phyloP scores from a whole-genome alignment of 768 basidiomycete genomes.

The Pholiota conissans region DNA sequence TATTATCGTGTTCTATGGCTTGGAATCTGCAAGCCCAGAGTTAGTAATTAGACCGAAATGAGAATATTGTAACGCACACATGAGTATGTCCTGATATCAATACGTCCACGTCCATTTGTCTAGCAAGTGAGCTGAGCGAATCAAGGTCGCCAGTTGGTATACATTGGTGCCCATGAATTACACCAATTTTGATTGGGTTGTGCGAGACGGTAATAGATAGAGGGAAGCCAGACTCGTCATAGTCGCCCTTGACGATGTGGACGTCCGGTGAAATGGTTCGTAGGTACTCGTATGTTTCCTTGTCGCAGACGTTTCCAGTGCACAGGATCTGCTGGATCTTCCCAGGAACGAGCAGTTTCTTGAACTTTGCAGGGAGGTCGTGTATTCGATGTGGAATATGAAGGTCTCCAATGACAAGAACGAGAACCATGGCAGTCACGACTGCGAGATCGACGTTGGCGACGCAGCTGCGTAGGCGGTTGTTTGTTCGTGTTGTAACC shows the following conservation, averaged over 20 bases:
- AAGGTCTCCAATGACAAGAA: conserved; percentile 95
- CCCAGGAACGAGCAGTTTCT: conserved; percentile 92
- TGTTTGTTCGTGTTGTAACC: not conserved
- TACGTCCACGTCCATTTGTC: conserved; percentile 98
- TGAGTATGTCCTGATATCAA: conserved; percentile 93
- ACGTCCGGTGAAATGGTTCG: conserved; percentile 93
- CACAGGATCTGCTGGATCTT: conserved; percentile 98
- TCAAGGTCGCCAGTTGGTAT: conserved; percentile 92
- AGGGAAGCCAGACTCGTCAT: conserved; percentile 87
- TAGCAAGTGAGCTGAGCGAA: conserved; percentile 81
- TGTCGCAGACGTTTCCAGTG: conserved; percentile 97
- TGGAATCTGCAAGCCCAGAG: conserved; percentile 64
- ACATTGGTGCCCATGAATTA: conserved; percentile 93
- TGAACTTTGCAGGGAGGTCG: conserved; percentile 94
- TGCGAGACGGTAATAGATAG: conserved; percentile 80
- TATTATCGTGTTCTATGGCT: conserved; percentile 86
- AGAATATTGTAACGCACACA: conserved; percentile 52
- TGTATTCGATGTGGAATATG: conserved; percentile 91
- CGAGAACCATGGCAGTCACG: conserved; percentile 72
- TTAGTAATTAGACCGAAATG: not conserved
- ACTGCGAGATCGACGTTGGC: not conserved
- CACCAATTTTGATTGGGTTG: conserved; percentile 84
- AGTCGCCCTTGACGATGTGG: conserved; percentile 89
- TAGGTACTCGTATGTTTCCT: conserved; percentile 96
- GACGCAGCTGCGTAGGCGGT: not conserved